Evolutionary conservation across 768 basidiomycete genomes (phyloP), one percentile per base, ranked within the genome.

Genomic region (Coprinellus micaceus): DNA sequence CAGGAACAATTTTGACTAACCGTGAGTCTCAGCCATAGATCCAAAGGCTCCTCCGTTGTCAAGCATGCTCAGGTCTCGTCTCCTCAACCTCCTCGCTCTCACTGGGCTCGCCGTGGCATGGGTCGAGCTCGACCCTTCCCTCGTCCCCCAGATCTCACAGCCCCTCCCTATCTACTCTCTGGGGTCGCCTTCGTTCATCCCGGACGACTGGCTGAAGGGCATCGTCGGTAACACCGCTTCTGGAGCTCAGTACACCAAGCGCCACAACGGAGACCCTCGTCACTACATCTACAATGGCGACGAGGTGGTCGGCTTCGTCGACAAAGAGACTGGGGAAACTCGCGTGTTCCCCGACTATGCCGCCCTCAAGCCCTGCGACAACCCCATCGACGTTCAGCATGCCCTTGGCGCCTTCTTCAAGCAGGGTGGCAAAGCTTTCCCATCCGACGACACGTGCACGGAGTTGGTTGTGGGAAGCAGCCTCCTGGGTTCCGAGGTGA

Each of bases 231-330:
- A n/a, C n/a, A n/a, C n/a, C n/a, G n/a, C n/a, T n/a, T 9, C 52
- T 57, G 19, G 45, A 29, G 43, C 40, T 51, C 24, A 57, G n/a
- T n/a, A 44, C 24, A 40, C 37, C 40, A 43, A 43, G 19, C 40
- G 40, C 15, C 15, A 43, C 47, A 30, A 48, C 47, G 47, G 12
- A 22, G 47, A 48, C 47, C 9, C 17, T 13, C 21, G 25, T n/a
- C 11, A 39, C 46, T 54, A 24, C 28, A 33, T 44, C 11, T 54
- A 58, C 53, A 24, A 48, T 29, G 53, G 47, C 36, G 53, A 54
- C n/a, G 28, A 45, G 22, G 43, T 58, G 5, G 58, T 54, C n/a
- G 58, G 28, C 22, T 54, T 36, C 24, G 53, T 58, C 57, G 44
- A 58, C 33, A 33, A 22, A 22, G 53, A 46, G 2, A 54, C 46